These are phyloP conservation scores for Talaromyces proteolyticus DNA, from an alignment of 495 filamentous ascomycete species.

Conservation along the genomic window DNA sequence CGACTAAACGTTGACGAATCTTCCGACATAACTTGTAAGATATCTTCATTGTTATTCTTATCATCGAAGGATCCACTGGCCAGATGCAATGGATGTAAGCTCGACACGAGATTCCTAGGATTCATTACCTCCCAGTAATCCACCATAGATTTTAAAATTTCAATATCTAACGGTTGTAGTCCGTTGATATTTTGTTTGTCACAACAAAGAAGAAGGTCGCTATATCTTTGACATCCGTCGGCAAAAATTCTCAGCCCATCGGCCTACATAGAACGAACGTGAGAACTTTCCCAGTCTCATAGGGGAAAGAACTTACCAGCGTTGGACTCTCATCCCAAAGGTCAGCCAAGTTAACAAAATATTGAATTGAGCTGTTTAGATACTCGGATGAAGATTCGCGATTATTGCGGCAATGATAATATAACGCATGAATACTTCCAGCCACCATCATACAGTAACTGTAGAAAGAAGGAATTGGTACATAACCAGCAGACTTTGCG, in stretches of 20 bases:
- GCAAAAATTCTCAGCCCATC: constrained; percentile 15
- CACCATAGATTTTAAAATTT: constrained; percentile 11
- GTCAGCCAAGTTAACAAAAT: constrained; percentile 16
- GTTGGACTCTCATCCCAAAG: constrained; percentile 16
- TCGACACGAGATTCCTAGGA: constrained; percentile 12
- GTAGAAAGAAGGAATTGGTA: constrained; percentile 17
- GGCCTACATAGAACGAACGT: constrained; percentile 4
- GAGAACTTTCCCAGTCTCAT: not conserved
- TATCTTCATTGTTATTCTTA: not conserved
- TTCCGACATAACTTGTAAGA: not conserved
- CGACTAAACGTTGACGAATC: not conserved
- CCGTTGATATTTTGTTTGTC: constrained; percentile 10
- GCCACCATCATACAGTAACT: constrained; percentile 21
- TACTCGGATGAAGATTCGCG: constrained; percentile 12
- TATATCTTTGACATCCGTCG: constrained; percentile 15
- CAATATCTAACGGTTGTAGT: constrained; percentile 11
- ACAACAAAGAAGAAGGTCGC: constrained; percentile 12
- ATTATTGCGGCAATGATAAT: constrained; percentile 10
- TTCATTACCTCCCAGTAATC: constrained; percentile 24
- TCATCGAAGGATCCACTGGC: not conserved
- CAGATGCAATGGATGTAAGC: not conserved
- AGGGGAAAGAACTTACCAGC: constrained; percentile 9
- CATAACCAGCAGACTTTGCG: constrained; percentile 19
- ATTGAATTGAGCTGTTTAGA: constrained; percentile 12
- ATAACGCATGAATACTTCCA: constrained; percentile 16